Evolutionary conservation across 768 basidiomycete genomes (phyloP).

Genomic region (Psilocybe cubensis): DNA sequence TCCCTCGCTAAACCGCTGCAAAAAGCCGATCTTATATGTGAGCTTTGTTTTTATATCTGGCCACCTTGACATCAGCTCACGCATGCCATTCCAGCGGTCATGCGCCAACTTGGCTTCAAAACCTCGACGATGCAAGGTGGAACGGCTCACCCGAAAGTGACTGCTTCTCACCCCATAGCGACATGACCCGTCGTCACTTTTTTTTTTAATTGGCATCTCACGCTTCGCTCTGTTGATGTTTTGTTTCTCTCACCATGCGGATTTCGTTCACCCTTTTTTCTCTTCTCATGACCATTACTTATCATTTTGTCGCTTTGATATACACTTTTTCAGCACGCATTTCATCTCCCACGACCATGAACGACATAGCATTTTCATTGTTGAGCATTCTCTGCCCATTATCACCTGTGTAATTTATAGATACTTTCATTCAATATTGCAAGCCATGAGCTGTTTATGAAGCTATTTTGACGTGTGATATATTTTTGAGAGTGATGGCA

Average conservation of each 20-base stretch:
- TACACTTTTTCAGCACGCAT: slow-evolving; percentile 36
- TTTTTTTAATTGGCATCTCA: slow-evolving; percentile 12
- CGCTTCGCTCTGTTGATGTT: slow-evolving; percentile 26
- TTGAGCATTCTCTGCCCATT: slow-evolving; percentile 38
- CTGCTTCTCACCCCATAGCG: slow-evolving; percentile 42
- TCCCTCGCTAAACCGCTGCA: slow-evolving; percentile 89
- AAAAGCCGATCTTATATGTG: slow-evolving; percentile 79
- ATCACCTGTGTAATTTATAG: slow-evolving; percentile 51
- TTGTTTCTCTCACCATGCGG: slow-evolving; percentile 14
- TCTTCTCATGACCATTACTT: slow-evolving; percentile 22
- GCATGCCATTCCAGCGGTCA: slow-evolving; percentile 42
- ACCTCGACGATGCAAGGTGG: slow-evolving; percentile 72
- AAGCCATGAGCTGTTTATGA: slow-evolving; percentile 4
- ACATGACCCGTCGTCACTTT: slow-evolving; percentile 34
- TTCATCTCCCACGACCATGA: slow-evolving; percentile 21
- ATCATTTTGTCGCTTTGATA: slow-evolving; percentile 37
- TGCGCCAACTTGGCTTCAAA: slow-evolving; percentile 92
- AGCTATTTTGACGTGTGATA: slow-evolving; percentile 17
- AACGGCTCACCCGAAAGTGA: slow-evolving; percentile 54
- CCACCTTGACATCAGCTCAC: not conserved
- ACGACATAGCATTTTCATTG: slow-evolving; percentile 29
- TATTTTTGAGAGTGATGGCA: slow-evolving; percentile 11
- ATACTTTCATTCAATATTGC: slow-evolving; percentile 33
- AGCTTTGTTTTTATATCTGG: slow-evolving; percentile 15
- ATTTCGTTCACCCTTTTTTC: slow-evolving; percentile 37